phyloP scores from a whole-genome alignment of 2,329 filamentous ascomycete species.

The Penicillium fuscoglaucum region DNA sequence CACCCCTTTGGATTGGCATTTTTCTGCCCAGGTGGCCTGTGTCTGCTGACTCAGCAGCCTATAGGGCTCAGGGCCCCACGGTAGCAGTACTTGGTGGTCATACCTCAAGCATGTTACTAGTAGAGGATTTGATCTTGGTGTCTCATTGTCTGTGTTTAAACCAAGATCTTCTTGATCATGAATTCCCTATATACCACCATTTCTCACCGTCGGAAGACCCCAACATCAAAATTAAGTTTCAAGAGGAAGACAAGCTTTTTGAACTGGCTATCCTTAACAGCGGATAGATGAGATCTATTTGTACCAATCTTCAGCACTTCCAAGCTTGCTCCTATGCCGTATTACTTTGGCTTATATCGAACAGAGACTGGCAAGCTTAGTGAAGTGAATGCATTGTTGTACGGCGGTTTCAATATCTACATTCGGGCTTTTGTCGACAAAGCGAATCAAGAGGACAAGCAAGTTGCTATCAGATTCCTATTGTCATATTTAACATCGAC shows the following conservation, averaged over 20 bases:
- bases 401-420: not conserved
- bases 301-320: not conserved
- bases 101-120: not conserved
- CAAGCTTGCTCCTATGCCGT: not conserved
- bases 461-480: not conserved
- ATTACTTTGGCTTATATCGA: not conserved
- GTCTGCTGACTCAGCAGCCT: constrained; percentile 8
- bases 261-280: not conserved
- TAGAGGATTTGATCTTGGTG: not conserved
- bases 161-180: not conserved
- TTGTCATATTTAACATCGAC: not conserved
- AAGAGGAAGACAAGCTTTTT: not conserved
- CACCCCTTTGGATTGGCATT: not conserved
- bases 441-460: not conserved
- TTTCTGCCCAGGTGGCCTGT: not conserved
- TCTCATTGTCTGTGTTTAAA: not conserved
- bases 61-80: too few relatives aligned
- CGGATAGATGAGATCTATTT: not conserved
- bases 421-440: not conserved
- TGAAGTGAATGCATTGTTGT: not conserved
- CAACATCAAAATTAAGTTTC: not conserved
- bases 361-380: not conserved
- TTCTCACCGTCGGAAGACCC: not conserved
- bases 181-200: not conserved
- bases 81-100: too few relatives aligned